Evolutionary conservation across 202 grass and related monocot species (phyloP).

Genomic region (Thinopyrum obtusiflorum): DNA sequence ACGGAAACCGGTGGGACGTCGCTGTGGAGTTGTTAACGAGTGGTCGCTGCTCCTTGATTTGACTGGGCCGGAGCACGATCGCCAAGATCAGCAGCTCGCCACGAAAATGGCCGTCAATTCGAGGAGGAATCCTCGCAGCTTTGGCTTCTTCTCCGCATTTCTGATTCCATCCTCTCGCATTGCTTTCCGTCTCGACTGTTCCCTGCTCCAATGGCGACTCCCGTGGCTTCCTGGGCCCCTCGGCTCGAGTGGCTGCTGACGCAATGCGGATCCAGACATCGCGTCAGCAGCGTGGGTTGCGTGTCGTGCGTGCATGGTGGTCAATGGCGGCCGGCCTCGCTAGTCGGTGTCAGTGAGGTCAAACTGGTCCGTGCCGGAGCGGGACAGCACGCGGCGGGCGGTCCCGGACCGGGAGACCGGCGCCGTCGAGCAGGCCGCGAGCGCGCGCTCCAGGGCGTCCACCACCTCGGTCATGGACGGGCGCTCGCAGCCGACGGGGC

Average conservation of each 20-base stretch:
- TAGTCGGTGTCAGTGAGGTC: slow-evolving; percentile 62
- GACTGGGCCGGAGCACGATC: slow-evolving; percentile 1
- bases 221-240: slow-evolving; percentile 11
- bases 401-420: slow-evolving; percentile 36
- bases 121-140: not conserved
- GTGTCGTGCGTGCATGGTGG: not conserved
- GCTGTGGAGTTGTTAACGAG: slow-evolving; percentile 30
- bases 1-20: slow-evolving; percentile 22
- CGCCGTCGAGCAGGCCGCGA: slow-evolving; percentile 34
- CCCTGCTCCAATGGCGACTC: slow-evolving; percentile 10
- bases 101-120: not conserved
- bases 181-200: not conserved
- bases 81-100: not conserved
- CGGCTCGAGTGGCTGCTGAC: not conserved
- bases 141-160: not conserved
- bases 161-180: not conserved
- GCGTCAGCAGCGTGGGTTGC: slow-evolving; percentile 5
- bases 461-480: slow-evolving; percentile 88
- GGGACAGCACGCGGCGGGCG: slow-evolving; percentile 30
- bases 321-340: not conserved
- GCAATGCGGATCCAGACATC: not conserved
- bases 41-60: not conserved
- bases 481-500: slow-evolving; percentile 53
- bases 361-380: slow-evolving; percentile 57
- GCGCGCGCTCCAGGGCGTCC: slow-evolving; percentile 64